Percentiles rank a stretch among this genome's conserved stretches.
These are phyloP conservation scores for Hirschioporus abietinus DNA, from an alignment of 768 basidiomycete species.

Conservation along the genomic window DNA sequence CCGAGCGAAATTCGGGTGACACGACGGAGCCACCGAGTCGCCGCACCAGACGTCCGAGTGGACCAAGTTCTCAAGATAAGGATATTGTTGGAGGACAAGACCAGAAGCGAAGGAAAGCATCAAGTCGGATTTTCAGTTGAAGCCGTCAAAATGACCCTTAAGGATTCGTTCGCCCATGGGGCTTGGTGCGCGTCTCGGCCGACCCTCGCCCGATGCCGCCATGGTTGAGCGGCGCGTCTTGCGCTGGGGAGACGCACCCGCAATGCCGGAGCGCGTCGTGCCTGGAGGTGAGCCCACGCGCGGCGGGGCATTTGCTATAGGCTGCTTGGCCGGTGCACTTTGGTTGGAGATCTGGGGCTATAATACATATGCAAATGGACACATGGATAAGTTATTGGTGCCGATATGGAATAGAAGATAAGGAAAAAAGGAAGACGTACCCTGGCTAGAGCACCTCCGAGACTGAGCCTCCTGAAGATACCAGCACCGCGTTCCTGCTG, in stretches of 20 bases:
- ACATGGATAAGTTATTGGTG: slow-evolving; percentile 6
- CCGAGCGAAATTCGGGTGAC: background rate
- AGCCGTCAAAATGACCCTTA: slow-evolving; percentile 88
- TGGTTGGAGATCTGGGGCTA: slow-evolving; percentile 46
- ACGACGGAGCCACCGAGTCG: background rate
- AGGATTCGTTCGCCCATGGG: slow-evolving; percentile 90
- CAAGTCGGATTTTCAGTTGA: slow-evolving; percentile 45
- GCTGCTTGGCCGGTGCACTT: slow-evolving; percentile 16
- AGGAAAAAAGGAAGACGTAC: slow-evolving; percentile 33
- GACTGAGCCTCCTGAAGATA: slow-evolving; percentile 68
- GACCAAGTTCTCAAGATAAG: background rate
- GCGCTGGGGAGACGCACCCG: slow-evolving; percentile 24
- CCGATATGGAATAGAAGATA: slow-evolving; percentile 14
- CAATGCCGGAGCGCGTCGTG: slow-evolving; percentile 6
- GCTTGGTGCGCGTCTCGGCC: slow-evolving; percentile 63
- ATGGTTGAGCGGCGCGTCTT: slow-evolving; percentile 56
- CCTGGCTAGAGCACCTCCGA: slow-evolving; percentile 53
- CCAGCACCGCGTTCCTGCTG: slow-evolving; percentile 64
- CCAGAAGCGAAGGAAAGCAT: background rate
- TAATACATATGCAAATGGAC: slow-evolving; percentile 27
- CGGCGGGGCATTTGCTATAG: background rate
- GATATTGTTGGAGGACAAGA: background rate
- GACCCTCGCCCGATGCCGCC: slow-evolving; percentile 32
- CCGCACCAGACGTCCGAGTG: no score
- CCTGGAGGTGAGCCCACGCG: slow-evolving; percentile 9